Evolutionary conservation across 1,284 basidiomycete species (phyloP).

Genomic region (Trichosporon coremiiforme): DNA sequence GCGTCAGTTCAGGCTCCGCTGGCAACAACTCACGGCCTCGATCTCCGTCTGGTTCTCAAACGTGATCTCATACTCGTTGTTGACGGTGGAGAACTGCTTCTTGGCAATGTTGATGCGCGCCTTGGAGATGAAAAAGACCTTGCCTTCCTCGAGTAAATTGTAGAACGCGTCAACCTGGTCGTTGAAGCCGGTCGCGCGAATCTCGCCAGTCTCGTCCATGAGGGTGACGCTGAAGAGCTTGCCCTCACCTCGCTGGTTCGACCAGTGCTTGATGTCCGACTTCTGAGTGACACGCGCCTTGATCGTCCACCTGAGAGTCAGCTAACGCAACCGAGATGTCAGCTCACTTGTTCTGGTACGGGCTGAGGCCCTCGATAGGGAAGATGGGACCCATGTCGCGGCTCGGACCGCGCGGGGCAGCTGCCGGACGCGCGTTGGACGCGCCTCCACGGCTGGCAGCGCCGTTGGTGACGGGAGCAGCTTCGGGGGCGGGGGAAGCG

Average conservation of each 20-base stretch:
- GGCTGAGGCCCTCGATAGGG: constrained; percentile 93
- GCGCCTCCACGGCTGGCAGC: constrained; percentile 32
- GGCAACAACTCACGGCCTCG: constrained; percentile 57
- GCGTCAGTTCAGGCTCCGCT: background rate
- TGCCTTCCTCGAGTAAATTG: constrained; percentile 82
- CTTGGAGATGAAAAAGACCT: constrained; percentile 82
- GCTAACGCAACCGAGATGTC: background rate
- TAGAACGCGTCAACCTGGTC: constrained; percentile 80
- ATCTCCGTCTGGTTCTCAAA: constrained; percentile 84
- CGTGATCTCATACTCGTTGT: constrained; percentile 91
- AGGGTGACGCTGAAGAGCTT: constrained; percentile 91
- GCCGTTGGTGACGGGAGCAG: constrained; percentile 30
- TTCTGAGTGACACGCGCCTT: constrained; percentile 91
- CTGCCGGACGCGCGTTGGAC: constrained; percentile 38
- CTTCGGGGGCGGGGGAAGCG: constrained; percentile 35
- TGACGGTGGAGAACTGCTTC: constrained; percentile 90
- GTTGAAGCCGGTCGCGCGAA: constrained; percentile 91
- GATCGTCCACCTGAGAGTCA: constrained; percentile 74
- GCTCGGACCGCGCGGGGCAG: constrained; percentile 28
- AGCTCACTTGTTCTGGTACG: constrained; percentile 86
- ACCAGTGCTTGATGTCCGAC: constrained; percentile 85
- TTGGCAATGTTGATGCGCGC: constrained; percentile 93
- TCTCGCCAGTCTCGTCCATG: constrained; percentile 95
- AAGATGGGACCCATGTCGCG: constrained; percentile 62
- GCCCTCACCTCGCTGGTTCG: constrained; percentile 88